A percentile compares a stretch with the other conserved stretches of the same genome.
Evolutionary conservation across 2,329 filamentous ascomycete genomes (phyloP).

Genomic region (Diaporthe eres): DNA sequence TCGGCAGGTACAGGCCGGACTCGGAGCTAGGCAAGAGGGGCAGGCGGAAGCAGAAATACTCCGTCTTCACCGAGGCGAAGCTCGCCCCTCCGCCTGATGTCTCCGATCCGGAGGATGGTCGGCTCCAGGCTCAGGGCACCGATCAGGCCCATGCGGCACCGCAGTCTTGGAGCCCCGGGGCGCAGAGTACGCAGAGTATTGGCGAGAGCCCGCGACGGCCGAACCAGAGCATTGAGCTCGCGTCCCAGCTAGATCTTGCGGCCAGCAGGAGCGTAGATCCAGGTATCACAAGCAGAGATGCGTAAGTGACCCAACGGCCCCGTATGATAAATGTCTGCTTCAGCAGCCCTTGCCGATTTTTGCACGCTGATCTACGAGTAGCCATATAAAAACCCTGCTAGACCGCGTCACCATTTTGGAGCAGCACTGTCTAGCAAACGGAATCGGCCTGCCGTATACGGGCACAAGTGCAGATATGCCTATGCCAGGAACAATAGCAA

Average conservation of each 20-base stretch:
- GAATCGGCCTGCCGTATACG: slow-evolving; percentile 15
- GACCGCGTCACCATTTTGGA: slow-evolving; percentile 21
- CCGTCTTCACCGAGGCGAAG: slow-evolving; percentile 20
- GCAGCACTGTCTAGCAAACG: slow-evolving; percentile 23
- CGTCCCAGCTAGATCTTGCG: background rate
- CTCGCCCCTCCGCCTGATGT: background rate
- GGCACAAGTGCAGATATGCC: background rate
- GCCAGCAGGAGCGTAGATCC: background rate
- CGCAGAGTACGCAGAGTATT: background rate
- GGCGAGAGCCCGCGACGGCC: background rate
- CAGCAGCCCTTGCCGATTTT: background rate
- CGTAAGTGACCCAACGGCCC: slow-evolving; percentile 12
- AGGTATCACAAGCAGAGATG: background rate
- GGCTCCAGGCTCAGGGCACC: background rate
- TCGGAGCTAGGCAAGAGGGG: slow-evolving; percentile 20
- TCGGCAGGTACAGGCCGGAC: slow-evolving; percentile 22
- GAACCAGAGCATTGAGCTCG: background rate
- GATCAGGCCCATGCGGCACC: background rate
- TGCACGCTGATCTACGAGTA: background rate
- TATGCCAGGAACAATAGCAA: background rate
- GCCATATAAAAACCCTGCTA: slow-evolving; percentile 3
- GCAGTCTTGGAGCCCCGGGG: background rate
- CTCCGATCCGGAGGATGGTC: background rate
- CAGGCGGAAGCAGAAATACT: slow-evolving; percentile 23
- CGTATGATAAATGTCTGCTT: background rate